Evolutionary conservation across 2,329 filamentous ascomycete species (phyloP).

Genomic region (Gnomoniopsis smithogilvyi): DNA sequence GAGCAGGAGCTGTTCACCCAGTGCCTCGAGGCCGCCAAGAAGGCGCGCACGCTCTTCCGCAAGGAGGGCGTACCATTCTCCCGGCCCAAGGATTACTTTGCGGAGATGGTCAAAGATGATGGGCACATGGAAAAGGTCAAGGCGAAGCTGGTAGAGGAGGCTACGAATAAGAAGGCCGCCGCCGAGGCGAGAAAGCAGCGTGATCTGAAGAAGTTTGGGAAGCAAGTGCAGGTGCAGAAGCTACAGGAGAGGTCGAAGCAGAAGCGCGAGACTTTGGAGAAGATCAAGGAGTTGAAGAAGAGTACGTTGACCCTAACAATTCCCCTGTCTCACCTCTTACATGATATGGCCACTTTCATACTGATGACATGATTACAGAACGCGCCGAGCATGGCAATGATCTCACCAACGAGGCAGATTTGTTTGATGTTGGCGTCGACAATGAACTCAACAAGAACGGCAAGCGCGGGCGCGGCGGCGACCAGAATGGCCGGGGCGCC

Average conservation of each 20-base stretch:
- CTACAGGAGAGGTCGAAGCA: constrained; percentile 89
- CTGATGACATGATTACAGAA: constrained; percentile 54
- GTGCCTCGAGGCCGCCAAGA: constrained; percentile 72
- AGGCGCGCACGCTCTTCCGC: constrained; percentile 70
- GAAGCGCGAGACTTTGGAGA: constrained; percentile 90
- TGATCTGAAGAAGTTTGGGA: constrained; percentile 98
- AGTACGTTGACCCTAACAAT: constrained; percentile 60
- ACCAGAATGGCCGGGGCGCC: constrained; percentile 34
- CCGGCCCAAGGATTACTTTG: constrained; percentile 91
- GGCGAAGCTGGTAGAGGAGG: constrained; percentile 87
- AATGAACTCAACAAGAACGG: constrained; percentile 50
- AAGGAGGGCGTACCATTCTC: constrained; percentile 84
- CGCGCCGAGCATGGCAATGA: constrained; percentile 68
- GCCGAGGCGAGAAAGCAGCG: constrained; percentile 87
- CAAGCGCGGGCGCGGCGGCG: constrained; percentile 36
- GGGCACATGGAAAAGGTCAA: constrained; percentile 98
- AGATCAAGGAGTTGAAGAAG: constrained; percentile 92
- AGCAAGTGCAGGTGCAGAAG: constrained; percentile 95
- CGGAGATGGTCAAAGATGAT: constrained; percentile 98
- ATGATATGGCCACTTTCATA: background rate
- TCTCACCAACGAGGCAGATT: constrained; percentile 72
- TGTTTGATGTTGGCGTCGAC: constrained; percentile 90
- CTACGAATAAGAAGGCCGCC: constrained; percentile 86
- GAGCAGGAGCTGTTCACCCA: constrained; percentile 94
- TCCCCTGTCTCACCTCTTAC: background rate